Conservation (phyloP, 2,329 filamentous ascomycete genomes). For the Fusarium temperatum region DNA sequence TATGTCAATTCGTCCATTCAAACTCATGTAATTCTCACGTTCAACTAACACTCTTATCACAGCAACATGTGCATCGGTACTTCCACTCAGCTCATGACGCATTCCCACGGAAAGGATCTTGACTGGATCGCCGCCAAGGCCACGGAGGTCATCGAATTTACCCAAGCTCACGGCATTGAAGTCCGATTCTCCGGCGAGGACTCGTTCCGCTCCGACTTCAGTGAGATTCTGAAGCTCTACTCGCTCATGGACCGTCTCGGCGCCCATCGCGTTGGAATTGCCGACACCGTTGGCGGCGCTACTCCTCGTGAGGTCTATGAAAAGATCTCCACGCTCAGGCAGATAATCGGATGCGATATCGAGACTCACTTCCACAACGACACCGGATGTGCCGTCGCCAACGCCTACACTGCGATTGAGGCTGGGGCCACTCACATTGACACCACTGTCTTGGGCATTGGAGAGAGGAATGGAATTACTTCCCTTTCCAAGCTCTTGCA, state of each 20-base stretch:
- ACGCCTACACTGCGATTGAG: constrained; percentile 87
- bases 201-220: constrained; percentile 83
- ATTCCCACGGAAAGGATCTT: constrained; percentile 92
- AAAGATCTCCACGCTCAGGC: constrained; percentile 79
- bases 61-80: constrained; percentile 84
- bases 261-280: constrained; percentile 87
- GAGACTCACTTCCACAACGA: constrained; percentile 74
- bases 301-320: constrained; percentile 89
- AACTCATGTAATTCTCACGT: no score
- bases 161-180: constrained; percentile 38
- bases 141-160: constrained; percentile 46
- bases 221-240: constrained; percentile 82
- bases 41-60: not conserved
- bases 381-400: constrained; percentile 89
- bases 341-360: constrained; percentile 74
- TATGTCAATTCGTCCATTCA: not conserved
- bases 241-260: constrained; percentile 84
- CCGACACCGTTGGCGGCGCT: constrained; percentile 91
- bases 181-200: constrained; percentile 74
- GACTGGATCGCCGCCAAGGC: constrained; percentile 77
- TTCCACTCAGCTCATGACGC: constrained; percentile 81
- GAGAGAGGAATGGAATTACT: constrained; percentile 72
- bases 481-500: constrained; percentile 53
- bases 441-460: constrained; percentile 74
- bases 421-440: constrained; percentile 86